Evolutionary conservation across 1,284 basidiomycete species (phyloP).

Genomic region (Cutaneotrichosporon spelunceum): DNA sequence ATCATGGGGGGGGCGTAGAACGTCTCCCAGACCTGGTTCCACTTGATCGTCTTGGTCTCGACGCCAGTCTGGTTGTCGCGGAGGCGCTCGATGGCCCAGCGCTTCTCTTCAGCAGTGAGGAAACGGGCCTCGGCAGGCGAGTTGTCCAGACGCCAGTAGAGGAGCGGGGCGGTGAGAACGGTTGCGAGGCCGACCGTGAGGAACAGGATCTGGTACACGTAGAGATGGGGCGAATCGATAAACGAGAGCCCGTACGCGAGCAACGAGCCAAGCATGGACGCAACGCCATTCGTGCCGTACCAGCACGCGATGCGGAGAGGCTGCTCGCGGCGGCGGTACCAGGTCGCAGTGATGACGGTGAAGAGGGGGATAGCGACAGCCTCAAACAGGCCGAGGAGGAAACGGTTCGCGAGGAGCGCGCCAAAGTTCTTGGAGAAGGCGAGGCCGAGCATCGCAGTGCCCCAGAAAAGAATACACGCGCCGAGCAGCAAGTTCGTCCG

Average conservation of each 20-base stretch:
- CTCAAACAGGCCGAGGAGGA: constrained; percentile 33
- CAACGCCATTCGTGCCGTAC: constrained; percentile 29
- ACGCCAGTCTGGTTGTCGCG: constrained; percentile 47
- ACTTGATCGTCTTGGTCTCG: constrained; percentile 38
- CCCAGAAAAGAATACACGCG: constrained; percentile 19
- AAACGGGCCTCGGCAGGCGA: constrained; percentile 41
- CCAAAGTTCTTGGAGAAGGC: constrained; percentile 18
- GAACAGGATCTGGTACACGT: constrained; percentile 44
- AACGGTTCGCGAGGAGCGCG: constrained; percentile 20
- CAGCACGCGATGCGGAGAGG: constrained; percentile 40
- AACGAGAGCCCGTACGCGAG: constrained; percentile 33
- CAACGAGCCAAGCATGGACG: constrained; percentile 34
- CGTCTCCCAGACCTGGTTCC: constrained; percentile 40
- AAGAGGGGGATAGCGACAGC: constrained; percentile 20
- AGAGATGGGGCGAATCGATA: constrained; percentile 26
- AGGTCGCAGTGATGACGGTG: constrained; percentile 49
- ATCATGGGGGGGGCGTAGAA: constrained; percentile 37
- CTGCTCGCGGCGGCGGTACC: constrained; percentile 51
- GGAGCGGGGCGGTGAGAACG: constrained; percentile 42
- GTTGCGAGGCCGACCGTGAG: constrained; percentile 46
- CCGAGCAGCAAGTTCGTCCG: constrained; percentile 18
- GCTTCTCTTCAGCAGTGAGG: constrained; percentile 37
- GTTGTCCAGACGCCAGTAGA: constrained; percentile 42
- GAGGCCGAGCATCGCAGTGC: constrained; percentile 18
- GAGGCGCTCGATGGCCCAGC: constrained; percentile 47